Evolutionary conservation across 2,329 filamentous ascomycete species (phyloP), one percentile per base, ranked within the genome.

Genomic region (Scleromitrula shiraiana): DNA sequence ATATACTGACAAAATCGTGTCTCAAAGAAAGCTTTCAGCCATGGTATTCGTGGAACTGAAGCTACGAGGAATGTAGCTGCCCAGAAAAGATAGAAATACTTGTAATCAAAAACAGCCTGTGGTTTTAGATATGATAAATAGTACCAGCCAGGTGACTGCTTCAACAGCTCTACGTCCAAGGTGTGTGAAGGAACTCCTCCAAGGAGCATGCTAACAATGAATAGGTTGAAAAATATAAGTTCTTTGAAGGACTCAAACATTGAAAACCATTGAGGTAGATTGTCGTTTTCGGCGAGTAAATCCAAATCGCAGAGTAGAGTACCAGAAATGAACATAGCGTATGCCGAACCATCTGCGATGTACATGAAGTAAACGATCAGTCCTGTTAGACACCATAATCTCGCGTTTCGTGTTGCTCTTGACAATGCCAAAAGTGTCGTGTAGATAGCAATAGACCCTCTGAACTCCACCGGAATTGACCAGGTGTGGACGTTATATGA

Each of bases 11-110:
- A 77, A 56, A 80, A 73, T 15, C 67, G 66, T 0, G 67, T 68
- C 61, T 81, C 79, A 56, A 83, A 82, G 58, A 82, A 77, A 2
- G 64, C 53, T 62, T 73, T 76, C 14, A 83, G 67, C 72, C 72
- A 76, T 4, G 64, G 56, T n/a, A 85, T 70, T n/a, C 75, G 75
- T 6, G 76, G 75, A 2, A 78, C 66, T 0, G 73, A 70, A 1
- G 74, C 67, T 0, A 86, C 72, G 0, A 82, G 60, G 44, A 81
- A 70, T 20, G 70, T 67, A 1, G 80, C 71, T 0, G 78, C 80
- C 67, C 73, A 77, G 60, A 81, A 81, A 2, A 84, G 70, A 59
- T 73, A 84, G 64, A 83, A 83, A 79, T 79, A 84, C 62, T 83
- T 84, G 59, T 72, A 74, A 59, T 83, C 78, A 55, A 71, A 82